phyloP scores from a whole-genome alignment of 2,329 filamentous ascomycete genomes.

The Neurospora sp. region DNA sequence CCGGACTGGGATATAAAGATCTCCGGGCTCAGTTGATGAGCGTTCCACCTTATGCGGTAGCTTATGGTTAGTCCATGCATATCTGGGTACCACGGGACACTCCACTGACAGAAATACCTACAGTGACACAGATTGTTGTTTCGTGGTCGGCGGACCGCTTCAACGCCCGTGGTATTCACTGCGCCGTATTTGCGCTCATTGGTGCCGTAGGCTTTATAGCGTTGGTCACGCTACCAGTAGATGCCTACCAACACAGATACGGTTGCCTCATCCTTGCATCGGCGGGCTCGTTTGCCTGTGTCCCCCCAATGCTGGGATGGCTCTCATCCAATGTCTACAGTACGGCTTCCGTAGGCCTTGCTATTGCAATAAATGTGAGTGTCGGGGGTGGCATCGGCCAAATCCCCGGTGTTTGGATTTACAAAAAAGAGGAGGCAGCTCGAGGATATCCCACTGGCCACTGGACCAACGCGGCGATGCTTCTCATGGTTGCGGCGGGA shows the following conservation, averaged over 20 bases:
- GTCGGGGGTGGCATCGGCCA: slow-evolving; percentile 58
- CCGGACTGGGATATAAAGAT: slow-evolving; percentile 39
- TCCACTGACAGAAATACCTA: background rate
- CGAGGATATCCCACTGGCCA: slow-evolving; percentile 61
- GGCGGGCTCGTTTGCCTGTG: slow-evolving; percentile 57
- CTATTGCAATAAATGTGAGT: slow-evolving; percentile 61
- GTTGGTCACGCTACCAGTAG: slow-evolving; percentile 52
- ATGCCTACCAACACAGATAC: slow-evolving; percentile 52
- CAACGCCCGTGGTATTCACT: slow-evolving; percentile 41
- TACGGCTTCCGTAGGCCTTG: slow-evolving; percentile 56
- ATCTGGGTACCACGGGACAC: background rate
- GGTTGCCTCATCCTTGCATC: slow-evolving; percentile 60
- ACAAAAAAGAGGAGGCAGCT: slow-evolving; percentile 51
- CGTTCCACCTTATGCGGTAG: slow-evolving; percentile 54
- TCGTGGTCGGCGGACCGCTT: slow-evolving; percentile 54
- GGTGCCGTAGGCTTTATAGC: slow-evolving; percentile 45
- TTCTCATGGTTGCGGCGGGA: slow-evolving; percentile 48
- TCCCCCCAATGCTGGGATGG: slow-evolving; percentile 63
- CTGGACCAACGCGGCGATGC: slow-evolving; percentile 53
- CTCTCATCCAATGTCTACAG: slow-evolving; percentile 57
- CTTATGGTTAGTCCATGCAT: slow-evolving; percentile 33
- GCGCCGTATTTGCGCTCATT: slow-evolving; percentile 31
- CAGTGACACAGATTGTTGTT: slow-evolving; percentile 30
- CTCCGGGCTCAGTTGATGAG: slow-evolving; percentile 57
- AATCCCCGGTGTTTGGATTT: slow-evolving; percentile 67